Base-by-base conservation (phyloP, 805 yeast genomes). In the Candida quercuum region DNA sequence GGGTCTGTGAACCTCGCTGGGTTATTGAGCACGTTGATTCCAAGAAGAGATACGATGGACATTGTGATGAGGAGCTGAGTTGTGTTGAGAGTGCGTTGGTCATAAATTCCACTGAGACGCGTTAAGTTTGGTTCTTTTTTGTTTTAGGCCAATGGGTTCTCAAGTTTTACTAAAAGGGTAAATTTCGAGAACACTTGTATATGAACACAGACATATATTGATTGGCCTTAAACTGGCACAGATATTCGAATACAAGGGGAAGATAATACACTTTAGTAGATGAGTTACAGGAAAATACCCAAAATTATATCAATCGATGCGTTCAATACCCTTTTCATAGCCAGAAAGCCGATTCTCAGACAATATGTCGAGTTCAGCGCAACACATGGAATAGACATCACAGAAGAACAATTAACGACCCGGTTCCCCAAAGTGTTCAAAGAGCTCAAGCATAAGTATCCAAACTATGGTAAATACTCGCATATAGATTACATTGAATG, bases 1-100 rank as follows among this genome's bases (percentile, higher is more conserved):
- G 97, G 86, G 53, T 86, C 97, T 4, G 86, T 71, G 67, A 93
- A 93, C 47, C 82, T 78, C 5, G 98, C 97, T 4, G 99, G 99
- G 53, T 93, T 93, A 59, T 87, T 91, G 40, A 91, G 72, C 21
- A 93, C 96, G 51, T 86, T 85, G 43, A 93, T 88, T 36, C 96
- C 96, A 37, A 91, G 67, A 36, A 93, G 66, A 30, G 97, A 88
- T 5, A 91, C 97, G 42, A 89, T 89, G 10, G 97, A 89, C 98
- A 89, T 89, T 30, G 20, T 33, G 23, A 22, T 8, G 11, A 22
- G 24, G 11, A 22, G 18, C 13, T 27, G 14, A 13, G 14, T 12
- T 23, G 37, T 18, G 15, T 16, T 19, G 13, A 17, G 29, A 18
- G n/a, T n/a, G n/a, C n/a, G n/a, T n/a, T n/a, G n/a, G n/a, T n/a